These are phyloP conservation scores for Flaveria sonorensis DNA, from an alignment of 129 eudicot species.

Conservation along the genomic window DNA sequence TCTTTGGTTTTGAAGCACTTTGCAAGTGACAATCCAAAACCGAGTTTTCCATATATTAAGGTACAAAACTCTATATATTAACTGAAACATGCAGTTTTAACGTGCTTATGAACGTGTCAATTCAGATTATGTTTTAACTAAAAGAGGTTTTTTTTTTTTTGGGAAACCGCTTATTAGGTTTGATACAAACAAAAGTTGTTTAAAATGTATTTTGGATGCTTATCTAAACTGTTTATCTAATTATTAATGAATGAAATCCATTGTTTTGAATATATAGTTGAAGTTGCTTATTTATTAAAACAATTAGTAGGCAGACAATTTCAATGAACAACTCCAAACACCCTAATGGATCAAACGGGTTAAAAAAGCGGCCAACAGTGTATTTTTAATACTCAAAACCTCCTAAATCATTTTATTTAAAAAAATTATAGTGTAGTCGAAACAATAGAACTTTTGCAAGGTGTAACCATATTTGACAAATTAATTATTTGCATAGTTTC, in stretches of 20 bases:
- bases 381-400: not conserved
- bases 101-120: not conserved
- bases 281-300: not conserved
- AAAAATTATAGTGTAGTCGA: not conserved
- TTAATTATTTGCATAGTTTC: not conserved
- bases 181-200: not conserved
- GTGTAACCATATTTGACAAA: not conserved
- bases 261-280: not conserved
- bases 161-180: not conserved
- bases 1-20: slow-evolving; percentile 45
- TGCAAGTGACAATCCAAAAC: slow-evolving; percentile 34
- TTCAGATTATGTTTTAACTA: not conserved
- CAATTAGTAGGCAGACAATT: not conserved
- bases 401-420: not conserved
- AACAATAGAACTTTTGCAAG: not conserved
- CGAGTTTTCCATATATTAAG: slow-evolving; percentile 47
- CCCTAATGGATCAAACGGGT: not conserved
- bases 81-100: not conserved
- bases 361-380: not conserved
- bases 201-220: not conserved
- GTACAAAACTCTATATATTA: slow-evolving; percentile 24
- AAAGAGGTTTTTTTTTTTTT: not conserved
- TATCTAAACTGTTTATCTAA: not conserved
- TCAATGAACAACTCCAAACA: not conserved
- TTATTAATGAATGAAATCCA: not conserved